Evolutionary conservation across 352 stramenopile species (phyloP).

Genomic region (Phytophthora sansomeana): DNA sequence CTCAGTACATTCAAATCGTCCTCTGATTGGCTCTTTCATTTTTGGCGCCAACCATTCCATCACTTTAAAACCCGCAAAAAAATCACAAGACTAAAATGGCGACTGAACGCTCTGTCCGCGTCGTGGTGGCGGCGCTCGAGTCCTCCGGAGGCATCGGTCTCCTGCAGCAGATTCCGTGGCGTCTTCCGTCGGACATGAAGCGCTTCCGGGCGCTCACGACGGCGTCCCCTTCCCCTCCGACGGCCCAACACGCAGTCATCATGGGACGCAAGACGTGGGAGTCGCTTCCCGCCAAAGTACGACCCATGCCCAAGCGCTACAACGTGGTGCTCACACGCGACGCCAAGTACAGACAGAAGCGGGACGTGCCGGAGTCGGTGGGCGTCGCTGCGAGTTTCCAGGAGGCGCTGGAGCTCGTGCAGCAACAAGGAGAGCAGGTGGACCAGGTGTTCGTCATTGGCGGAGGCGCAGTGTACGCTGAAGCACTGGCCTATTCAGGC

Average conservation of each 20-base stretch:
- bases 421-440: conserved; percentile 69
- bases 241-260: conserved; percentile 95
- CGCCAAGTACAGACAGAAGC: conserved; percentile 45
- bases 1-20: too few relatives aligned
- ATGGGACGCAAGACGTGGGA: conserved; percentile 99
- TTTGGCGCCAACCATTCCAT: neutral
- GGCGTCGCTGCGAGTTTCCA: conserved; percentile 87
- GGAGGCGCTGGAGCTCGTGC: conserved; percentile 92
- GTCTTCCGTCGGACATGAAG: conserved; percentile 95
- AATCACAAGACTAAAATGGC: neutral
- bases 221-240: conserved; percentile 1
- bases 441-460: conserved; percentile 98
- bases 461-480: conserved; percentile 94
- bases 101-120: conserved; percentile 54
- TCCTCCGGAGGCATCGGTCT: conserved; percentile 89
- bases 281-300: conserved; percentile 96
- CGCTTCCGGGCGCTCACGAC: conserved; percentile 96
- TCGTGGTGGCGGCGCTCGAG: conserved; percentile 92
- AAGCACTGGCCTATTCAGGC: conserved; percentile 87
- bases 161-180: conserved; percentile 93
- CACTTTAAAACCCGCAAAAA: neutral
- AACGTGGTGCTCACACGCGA: conserved; percentile 97
- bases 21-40: neutral
- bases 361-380: conserved; percentile 79
- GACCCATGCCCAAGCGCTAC: conserved; percentile 93